A percentile compares a stretch with the other conserved stretches of the same genome.
phyloP scores from a whole-genome alignment of 306 rosid genomes.

The Hylodesmum podocarpum region DNA sequence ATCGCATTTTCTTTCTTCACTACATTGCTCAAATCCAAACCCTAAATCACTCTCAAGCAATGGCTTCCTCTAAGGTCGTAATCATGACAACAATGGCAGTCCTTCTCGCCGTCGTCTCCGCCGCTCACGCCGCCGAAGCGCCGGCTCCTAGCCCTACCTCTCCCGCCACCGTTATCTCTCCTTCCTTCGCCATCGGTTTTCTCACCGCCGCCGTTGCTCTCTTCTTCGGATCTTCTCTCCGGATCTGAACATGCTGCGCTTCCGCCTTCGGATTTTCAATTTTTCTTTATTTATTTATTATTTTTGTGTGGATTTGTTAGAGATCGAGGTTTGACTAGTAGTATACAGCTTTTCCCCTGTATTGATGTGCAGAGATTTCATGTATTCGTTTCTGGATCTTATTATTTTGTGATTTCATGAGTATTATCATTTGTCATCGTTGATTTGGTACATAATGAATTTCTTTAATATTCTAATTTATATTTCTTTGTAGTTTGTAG shows the following conservation, averaged over 20 bases:
- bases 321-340: slow-evolving; percentile 9
- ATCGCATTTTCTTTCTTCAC: background rate
- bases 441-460: slow-evolving; percentile 19
- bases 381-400: slow-evolving; percentile 6
- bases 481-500: background rate
- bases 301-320: background rate
- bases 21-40: background rate
- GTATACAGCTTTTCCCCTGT: background rate
- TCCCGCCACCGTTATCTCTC: slow-evolving; percentile 50
- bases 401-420: background rate
- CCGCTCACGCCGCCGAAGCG: slow-evolving; percentile 49
- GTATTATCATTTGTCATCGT: slow-evolving; percentile 5
- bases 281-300: background rate
- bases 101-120: slow-evolving; percentile 34
- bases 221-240: slow-evolving; percentile 61
- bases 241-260: slow-evolving; percentile 41
- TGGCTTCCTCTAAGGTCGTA: slow-evolving; percentile 54
- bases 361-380: slow-evolving; percentile 13
- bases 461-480: background rate
- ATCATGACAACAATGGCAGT: slow-evolving; percentile 44
- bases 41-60: slow-evolving; percentile 47
- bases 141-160: slow-evolving; percentile 80
- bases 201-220: slow-evolving; percentile 52
- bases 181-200: slow-evolving; percentile 48
- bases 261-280: background rate